These are phyloP conservation scores for Debaryomyces prosopidis DNA, from an alignment of 805 yeast genomes.

Conservation along the genomic window DNA sequence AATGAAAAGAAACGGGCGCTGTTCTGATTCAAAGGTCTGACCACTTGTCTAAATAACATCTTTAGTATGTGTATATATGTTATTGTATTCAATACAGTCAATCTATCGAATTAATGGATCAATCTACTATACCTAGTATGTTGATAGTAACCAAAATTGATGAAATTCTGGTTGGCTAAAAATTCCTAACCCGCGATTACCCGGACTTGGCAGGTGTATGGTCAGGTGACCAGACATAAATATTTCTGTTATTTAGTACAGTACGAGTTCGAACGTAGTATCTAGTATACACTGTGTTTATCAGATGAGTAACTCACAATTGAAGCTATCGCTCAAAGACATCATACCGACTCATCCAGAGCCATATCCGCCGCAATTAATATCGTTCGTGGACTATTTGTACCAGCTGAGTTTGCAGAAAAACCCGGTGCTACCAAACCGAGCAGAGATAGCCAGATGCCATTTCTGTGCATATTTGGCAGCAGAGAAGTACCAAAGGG, in stretches of 20 bases:
- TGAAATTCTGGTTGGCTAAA: constrained; percentile 27
- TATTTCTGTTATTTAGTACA: background rate
- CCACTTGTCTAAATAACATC: constrained; percentile 26
- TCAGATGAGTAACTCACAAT: constrained; percentile 17
- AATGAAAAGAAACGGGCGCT: constrained; percentile 26
- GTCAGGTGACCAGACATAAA: background rate
- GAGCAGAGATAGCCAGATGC: constrained; percentile 63
- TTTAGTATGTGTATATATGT: background rate
- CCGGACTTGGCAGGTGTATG: constrained; percentile 10
- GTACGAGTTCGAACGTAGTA: background rate
- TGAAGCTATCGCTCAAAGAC: constrained; percentile 43
- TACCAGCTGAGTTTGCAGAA: constrained; percentile 55
- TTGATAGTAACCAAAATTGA: constrained; percentile 7
- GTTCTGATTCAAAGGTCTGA: constrained; percentile 11
- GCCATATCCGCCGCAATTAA: constrained; percentile 43
- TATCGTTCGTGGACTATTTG: constrained; percentile 42
- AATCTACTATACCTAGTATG: background rate
- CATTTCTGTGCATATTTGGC: constrained; percentile 70
- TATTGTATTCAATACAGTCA: constrained; percentile 1
- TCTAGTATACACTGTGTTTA: background rate
- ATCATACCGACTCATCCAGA: constrained; percentile 50
- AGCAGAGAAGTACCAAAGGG: constrained; percentile 46
- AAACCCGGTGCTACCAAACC: constrained; percentile 47
- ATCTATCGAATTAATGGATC: background rate
- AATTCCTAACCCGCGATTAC: constrained; percentile 10